phyloP scores from a whole-genome alignment of 352 stramenopile species.

The Phytopythium litorale region DNA sequence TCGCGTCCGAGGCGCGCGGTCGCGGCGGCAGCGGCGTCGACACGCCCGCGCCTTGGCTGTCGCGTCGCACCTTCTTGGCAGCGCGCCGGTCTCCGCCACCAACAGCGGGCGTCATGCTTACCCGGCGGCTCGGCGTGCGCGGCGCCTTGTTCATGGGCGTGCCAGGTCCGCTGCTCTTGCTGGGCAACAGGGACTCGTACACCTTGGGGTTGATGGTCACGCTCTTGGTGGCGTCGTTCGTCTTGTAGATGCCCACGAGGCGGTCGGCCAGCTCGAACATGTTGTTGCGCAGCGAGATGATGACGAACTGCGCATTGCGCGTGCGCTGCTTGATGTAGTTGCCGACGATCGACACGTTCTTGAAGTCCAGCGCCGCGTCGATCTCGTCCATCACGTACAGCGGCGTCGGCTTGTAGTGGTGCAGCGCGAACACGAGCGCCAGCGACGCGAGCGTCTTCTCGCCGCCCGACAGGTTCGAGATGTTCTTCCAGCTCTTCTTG shows the following conservation, averaged over 20 bases:
- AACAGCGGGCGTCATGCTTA: conserved; percentile 17
- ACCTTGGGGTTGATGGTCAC: conserved; percentile 98
- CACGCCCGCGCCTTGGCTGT: conserved; percentile 24
- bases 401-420: conserved; percentile 99
- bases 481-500: conserved; percentile 99
- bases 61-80: conserved; percentile 27
- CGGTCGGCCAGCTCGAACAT: conserved; percentile 99
- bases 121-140: conserved; percentile 17
- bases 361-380: conserved; percentile 96
- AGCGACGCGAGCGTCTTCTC: conserved; percentile 99
- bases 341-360: conserved; percentile 99
- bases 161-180: conserved; percentile 13
- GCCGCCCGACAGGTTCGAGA: conserved; percentile 98
- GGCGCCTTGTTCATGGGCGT: conserved; percentile 12
- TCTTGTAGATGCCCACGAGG: conserved; percentile 99
- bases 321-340: conserved; percentile 99
- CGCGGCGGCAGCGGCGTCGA: conserved; percentile 18
- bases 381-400: conserved; percentile 99
- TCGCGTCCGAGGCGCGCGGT: conserved; percentile 9
- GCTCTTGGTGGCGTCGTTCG: conserved; percentile 98
- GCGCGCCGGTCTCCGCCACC: conserved; percentile 14
- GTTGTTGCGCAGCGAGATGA: conserved; percentile 99
- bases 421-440: conserved; percentile 99
- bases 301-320: conserved; percentile 99
- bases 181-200: conserved; percentile 47